Evolutionary conservation across 352 stramenopile species (phyloP).

Genomic region (Phytophthora boehmeriae): DNA sequence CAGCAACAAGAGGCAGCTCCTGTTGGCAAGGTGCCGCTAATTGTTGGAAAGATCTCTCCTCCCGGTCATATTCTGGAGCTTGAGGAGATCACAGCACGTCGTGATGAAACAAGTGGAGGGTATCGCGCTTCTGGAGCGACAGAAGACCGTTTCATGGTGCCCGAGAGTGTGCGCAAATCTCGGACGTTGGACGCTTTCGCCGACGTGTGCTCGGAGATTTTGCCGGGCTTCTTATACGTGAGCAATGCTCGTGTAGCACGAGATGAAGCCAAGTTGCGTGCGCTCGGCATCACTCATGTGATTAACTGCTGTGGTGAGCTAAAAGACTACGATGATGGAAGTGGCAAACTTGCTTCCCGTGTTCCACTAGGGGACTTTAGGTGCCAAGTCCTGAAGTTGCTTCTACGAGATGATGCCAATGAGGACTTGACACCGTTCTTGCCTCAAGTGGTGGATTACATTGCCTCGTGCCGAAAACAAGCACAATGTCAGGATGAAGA

Average conservation of each 20-base stretch:
- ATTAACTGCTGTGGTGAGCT: conserved; percentile 66
- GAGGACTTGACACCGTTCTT: conserved; percentile 74
- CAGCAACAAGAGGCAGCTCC: not conserved
- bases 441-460: conserved; percentile 48
- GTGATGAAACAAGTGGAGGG: conserved; percentile 10
- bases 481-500: not conserved
- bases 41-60: conserved; percentile 20
- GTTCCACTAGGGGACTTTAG: conserved; percentile 4
- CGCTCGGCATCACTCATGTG: conserved; percentile 57
- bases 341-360: not conserved
- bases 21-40: conserved; percentile 1
- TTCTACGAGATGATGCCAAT: conserved; percentile 58
- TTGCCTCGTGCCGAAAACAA: conserved; percentile 30
- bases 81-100: conserved; percentile 12
- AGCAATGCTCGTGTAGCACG: conserved; percentile 55
- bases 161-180: conserved; percentile 71
- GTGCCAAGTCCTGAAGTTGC: conserved; percentile 35
- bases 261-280: conserved; percentile 27
- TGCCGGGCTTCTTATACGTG: conserved; percentile 59
- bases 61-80: conserved; percentile 29
- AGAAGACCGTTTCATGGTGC: conserved; percentile 38
- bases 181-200: conserved; percentile 40
- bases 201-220: conserved; percentile 65
- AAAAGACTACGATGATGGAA: conserved; percentile 9
- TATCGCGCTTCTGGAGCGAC: conserved; percentile 6